A percentile compares a stretch with the other conserved stretches of the same genome.
These are phyloP conservation scores for Populus hybrid DNA, from an alignment of 441 rosid species.

Conservation along the genomic window DNA sequence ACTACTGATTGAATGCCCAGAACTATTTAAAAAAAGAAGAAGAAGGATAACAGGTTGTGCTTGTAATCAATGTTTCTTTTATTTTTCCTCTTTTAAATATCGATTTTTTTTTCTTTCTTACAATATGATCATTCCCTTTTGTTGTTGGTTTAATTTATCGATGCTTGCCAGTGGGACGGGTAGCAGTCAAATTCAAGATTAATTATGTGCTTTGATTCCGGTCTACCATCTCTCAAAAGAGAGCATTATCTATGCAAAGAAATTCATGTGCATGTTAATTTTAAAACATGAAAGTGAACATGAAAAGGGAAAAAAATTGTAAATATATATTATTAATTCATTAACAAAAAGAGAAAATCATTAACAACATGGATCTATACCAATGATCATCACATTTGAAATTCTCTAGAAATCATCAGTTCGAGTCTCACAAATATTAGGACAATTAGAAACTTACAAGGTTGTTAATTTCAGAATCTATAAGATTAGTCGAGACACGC, in stretches of 20 bases:
- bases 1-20: too few species aligned
- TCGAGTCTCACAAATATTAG: too few species aligned
- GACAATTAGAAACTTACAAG: too few species aligned
- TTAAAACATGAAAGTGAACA: not conserved
- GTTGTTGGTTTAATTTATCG: not conserved
- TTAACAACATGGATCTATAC: not conserved
- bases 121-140: not conserved
- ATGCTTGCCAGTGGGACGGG: not conserved
- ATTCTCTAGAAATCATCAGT: too few species aligned
- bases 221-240: not conserved
- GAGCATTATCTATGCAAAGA: not conserved
- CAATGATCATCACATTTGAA: not conserved
- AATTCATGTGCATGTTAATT: not conserved
- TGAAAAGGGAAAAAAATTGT: not conserved
- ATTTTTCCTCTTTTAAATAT: too few species aligned
- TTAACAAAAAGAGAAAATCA: not conserved
- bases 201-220: not conserved
- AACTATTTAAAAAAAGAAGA: too few species aligned
- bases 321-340: not conserved
- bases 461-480: fast-evolving
- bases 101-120: too few species aligned
- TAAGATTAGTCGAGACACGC: too few species aligned
- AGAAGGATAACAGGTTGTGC: too few species aligned
- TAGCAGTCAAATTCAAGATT: not conserved
- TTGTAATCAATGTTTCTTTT: too few species aligned